Conservation (phyloP, 306 rosid species). For the Medicago arabica region DNA sequence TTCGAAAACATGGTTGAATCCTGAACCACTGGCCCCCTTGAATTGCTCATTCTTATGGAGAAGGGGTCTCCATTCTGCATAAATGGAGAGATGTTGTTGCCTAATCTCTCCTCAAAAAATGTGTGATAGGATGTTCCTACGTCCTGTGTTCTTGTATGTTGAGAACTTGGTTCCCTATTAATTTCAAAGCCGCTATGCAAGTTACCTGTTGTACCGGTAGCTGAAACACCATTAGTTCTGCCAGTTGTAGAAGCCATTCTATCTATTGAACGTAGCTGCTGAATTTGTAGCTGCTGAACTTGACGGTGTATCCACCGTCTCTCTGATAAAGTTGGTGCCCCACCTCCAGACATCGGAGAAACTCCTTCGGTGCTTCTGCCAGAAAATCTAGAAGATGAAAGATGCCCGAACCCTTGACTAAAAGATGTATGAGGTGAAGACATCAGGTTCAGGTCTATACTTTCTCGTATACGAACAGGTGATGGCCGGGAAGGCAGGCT, state of each 20-base stretch:
- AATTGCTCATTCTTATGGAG: slow-evolving; percentile 51
- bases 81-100: slow-evolving; percentile 54
- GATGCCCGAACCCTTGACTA: slow-evolving; percentile 64
- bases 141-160: slow-evolving; percentile 52
- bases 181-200: slow-evolving; percentile 51
- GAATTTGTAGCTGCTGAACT: slow-evolving; percentile 78
- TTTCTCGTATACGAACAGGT: slow-evolving; percentile 58
- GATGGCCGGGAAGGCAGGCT: slow-evolving; percentile 58
- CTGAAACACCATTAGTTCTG: slow-evolving; percentile 57
- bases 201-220: slow-evolving; percentile 51
- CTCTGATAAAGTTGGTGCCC: slow-evolving; percentile 82
- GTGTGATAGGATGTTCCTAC: slow-evolving; percentile 61
- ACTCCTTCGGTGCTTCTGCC: slow-evolving; percentile 60
- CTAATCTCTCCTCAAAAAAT: slow-evolving; percentile 70
- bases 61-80: slow-evolving; percentile 50
- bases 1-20: slow-evolving; percentile 48
- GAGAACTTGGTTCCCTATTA: slow-evolving; percentile 58
- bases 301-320: slow-evolving; percentile 84
- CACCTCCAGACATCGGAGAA: slow-evolving; percentile 69
- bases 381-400: slow-evolving; percentile 69
- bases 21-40: slow-evolving; percentile 54
- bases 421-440: slow-evolving; percentile 65
- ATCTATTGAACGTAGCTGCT: slow-evolving; percentile 60
- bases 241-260: slow-evolving; percentile 55
- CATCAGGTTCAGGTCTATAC: slow-evolving; percentile 71